Base-by-base conservation (phyloP, 352 stramenopile species). In the Pythium brachiatum region DNA sequence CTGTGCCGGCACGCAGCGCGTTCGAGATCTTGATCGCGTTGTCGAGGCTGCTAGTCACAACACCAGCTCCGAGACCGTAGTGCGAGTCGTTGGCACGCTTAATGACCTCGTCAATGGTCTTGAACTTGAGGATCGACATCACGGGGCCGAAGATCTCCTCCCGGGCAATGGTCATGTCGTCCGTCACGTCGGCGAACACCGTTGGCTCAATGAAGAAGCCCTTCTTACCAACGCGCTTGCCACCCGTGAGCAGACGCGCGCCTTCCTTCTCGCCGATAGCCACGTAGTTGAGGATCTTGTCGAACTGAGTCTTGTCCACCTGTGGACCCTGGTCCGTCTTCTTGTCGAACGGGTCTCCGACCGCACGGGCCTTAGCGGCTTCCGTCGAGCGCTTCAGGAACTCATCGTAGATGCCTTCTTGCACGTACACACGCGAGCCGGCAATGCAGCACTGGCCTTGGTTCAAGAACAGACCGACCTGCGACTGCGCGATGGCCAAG, bases 101-200 rank as follows among this genome's bases (percentile, higher is more conserved):
- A 51, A 97, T 90, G 16, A 93, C 89, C 56, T 98, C 91, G 43
- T 97, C 85, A 32, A 97, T 75, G 23, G 75, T 90, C 66, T 91
- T 86, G 68, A 97, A 97, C 65, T 92, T 92, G 54, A 97, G 67
- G 32, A 98, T 88, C 5, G 60, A 75, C 76, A 97, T 90, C 23
- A 97, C 86, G 3, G 89, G 90, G n/a, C 93, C 92, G 66, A 98
- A 97, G 53, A 98, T 92, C 75, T 98, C 92, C 58, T 98, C 89
- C 46, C 84, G 75, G 21, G 86, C 89, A 61, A 98, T 97, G 21
- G 70, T 90, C 83, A 95, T 95, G 73, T 94, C 76, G 66, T 88
- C 83, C 47, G 61, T 78, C 23, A 94, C 81, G 36, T 83, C 81
- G 41, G 76, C 83, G 38, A 96, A 43, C 25, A 96, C 69, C 7